Conservation (phyloP, 495 filamentous ascomycete genomes). For the Neurospora sp. region DNA sequence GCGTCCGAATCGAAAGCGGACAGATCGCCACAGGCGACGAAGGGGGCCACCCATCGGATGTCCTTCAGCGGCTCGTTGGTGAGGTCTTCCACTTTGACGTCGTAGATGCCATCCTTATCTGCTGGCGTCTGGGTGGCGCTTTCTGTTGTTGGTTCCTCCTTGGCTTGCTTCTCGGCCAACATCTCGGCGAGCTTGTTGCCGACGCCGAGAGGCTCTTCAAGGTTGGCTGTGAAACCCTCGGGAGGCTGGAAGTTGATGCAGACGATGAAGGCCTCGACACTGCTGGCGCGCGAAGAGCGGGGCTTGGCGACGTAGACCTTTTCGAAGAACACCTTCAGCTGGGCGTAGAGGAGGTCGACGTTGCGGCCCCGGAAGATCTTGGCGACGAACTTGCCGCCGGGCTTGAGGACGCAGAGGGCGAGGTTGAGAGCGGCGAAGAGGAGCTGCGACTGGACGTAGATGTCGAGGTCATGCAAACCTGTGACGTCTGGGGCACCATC, state of each 20-base stretch:
- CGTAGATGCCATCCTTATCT: conserved; percentile 49
- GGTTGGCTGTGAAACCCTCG: conserved; percentile 50
- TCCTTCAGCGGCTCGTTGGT: conserved; percentile 32
- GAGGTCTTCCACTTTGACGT: conserved; percentile 44
- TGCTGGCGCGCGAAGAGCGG: conserved; percentile 82
- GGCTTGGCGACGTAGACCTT: conserved; percentile 87
- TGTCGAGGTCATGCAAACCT: conserved; percentile 91
- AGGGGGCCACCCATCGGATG: conserved; percentile 77
- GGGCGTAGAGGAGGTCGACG: conserved; percentile 84
- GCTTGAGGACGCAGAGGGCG: conserved; percentile 78
- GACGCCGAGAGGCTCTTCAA: conserved; percentile 56
- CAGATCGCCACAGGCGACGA: conserved; percentile 94
- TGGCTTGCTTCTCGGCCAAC: conserved; percentile 13
- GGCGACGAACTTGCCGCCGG: conserved; percentile 91
- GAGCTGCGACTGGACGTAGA: conserved; percentile 92
- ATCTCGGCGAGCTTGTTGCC: conserved; percentile 40
- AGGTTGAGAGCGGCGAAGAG: conserved; percentile 90
- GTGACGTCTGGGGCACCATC: conserved; percentile 97
- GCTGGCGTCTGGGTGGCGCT: conserved; percentile 2
- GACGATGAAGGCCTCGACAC: conserved; percentile 91
- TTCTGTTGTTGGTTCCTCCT: background rate
- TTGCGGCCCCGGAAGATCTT: conserved; percentile 95
- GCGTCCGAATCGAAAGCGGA: conserved; percentile 91
- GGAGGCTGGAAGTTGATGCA: conserved; percentile 75
- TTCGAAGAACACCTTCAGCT: conserved; percentile 82